These are phyloP conservation scores for Tuber umbilicatum DNA, from an alignment of 495 filamentous ascomycete species.

Conservation along the genomic window DNA sequence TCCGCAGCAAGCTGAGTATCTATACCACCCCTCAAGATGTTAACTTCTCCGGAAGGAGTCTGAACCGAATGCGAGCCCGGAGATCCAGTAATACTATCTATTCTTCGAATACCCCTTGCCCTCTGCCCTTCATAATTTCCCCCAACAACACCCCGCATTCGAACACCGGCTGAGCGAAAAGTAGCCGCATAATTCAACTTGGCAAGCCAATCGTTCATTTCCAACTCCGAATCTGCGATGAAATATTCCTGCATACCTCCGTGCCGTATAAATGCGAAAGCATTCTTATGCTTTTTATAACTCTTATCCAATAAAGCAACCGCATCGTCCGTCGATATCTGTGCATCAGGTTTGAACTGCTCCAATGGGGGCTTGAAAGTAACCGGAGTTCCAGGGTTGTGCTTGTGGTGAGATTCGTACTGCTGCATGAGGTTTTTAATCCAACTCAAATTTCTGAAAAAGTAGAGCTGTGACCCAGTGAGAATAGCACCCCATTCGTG, in stretches of 20 bases:
- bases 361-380: conserved; percentile 84
- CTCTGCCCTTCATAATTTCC: conserved; percentile 78
- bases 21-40: conserved; percentile 59
- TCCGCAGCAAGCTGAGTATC: conserved; percentile 75
- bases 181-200: conserved; percentile 95
- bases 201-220: conserved; percentile 95
- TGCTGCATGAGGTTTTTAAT: conserved; percentile 86
- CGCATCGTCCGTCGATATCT: conserved; percentile 86
- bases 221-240: conserved; percentile 75
- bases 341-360: conserved; percentile 82
- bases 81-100: conserved; percentile 53
- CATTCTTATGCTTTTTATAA: conserved; percentile 95
- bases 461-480: conserved; percentile 89
- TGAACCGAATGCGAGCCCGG: conserved; percentile 54
- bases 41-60: conserved; percentile 63
- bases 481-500: conserved; percentile 97
- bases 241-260: conserved; percentile 86
- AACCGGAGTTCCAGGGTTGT: conserved; percentile 60
- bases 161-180: conserved; percentile 84
- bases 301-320: conserved; percentile 78
- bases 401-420: conserved; percentile 69
- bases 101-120: conserved; percentile 62
- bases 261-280: conserved; percentile 84
- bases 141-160: conserved; percentile 78
- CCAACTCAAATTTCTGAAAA: conserved; percentile 90